phyloP scores from a whole-genome alignment of 768 basidiomycete genomes.

The Porpolomopsis calyptriformis region DNA sequence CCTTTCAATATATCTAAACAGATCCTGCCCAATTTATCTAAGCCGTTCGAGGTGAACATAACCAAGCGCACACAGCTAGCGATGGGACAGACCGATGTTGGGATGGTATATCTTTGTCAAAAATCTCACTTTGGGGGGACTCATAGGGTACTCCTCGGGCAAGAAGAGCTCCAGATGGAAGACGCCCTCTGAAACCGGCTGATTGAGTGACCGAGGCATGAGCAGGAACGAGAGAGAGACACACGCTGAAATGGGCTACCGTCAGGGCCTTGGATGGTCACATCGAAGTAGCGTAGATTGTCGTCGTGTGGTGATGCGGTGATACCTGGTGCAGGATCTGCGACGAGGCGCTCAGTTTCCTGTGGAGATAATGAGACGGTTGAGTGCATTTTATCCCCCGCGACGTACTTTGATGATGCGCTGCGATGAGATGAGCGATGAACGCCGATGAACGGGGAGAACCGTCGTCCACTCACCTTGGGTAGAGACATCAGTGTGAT shows the following conservation, averaged over 20 bases:
- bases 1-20: slow-evolving; percentile 98
- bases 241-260: slow-evolving; percentile 85
- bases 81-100: slow-evolving; percentile 61
- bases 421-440: slow-evolving; percentile 22
- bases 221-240: slow-evolving; percentile 13
- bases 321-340: slow-evolving; percentile 96
- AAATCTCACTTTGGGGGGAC: slow-evolving; percentile 95
- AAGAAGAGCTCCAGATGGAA: slow-evolving; percentile 97
- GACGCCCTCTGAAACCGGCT: slow-evolving; percentile 54
- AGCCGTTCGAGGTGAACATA: background rate
- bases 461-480: slow-evolving; percentile 29
- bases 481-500: slow-evolving; percentile 35
- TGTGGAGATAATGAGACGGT: slow-evolving; percentile 19
- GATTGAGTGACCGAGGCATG: slow-evolving; percentile 1
- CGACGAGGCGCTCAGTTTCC: slow-evolving; percentile 96
- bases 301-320: slow-evolving; percentile 94
- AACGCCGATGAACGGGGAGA: slow-evolving; percentile 1
- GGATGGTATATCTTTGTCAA: slow-evolving; percentile 98
- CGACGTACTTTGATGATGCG: slow-evolving; percentile 36
- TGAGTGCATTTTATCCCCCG: background rate
- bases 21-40: slow-evolving; percentile 97
- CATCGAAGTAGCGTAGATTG: slow-evolving; percentile 97
- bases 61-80: slow-evolving; percentile 28
- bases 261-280: slow-evolving; percentile 89
- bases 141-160: slow-evolving; percentile 99